Evolutionary conservation across 495 filamentous ascomycete species (phyloP).

Genomic region (Penicillium cinerascens): DNA sequence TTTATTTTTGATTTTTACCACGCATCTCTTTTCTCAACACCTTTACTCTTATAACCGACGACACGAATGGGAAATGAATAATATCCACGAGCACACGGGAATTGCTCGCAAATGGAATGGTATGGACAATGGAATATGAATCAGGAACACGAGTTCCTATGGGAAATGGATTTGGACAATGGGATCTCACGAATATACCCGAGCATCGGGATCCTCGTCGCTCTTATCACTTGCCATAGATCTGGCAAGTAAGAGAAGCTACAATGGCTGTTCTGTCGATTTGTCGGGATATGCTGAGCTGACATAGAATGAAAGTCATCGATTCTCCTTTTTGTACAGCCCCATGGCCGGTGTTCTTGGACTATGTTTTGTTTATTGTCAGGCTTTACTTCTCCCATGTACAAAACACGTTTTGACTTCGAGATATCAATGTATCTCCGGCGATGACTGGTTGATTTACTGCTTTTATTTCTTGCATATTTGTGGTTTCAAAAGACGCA

Average conservation of each 20-base stretch:
- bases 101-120: slow-evolving; percentile 12
- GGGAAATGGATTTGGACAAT: slow-evolving; percentile 21
- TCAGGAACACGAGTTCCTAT: slow-evolving; percentile 7
- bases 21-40: slow-evolving; percentile 9
- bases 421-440: not conserved
- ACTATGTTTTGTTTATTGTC: slow-evolving; percentile 1
- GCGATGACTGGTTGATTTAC: not conserved
- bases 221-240: not conserved
- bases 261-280: not conserved
- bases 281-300: not conserved
- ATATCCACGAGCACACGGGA: slow-evolving; percentile 22
- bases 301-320: slow-evolving; percentile 5
- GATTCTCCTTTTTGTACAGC: slow-evolving; percentile 12
- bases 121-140: slow-evolving; percentile 19
- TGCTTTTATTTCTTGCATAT: not conserved
- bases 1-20: slow-evolving; percentile 18
- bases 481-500: not conserved
- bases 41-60: slow-evolving; percentile 23
- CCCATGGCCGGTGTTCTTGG: slow-evolving; percentile 11
- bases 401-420: slow-evolving; percentile 13
- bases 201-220: slow-evolving; percentile 14
- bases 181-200: slow-evolving; percentile 19
- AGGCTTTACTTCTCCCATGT: slow-evolving; percentile 15
- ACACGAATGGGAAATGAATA: slow-evolving; percentile 36
- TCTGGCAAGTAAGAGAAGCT: not conserved